Evolutionary conservation across 768 basidiomycete genomes (phyloP), one percentile per base, ranked within the genome.

Genomic region (Dictyophora rubrovolvata): DNA sequence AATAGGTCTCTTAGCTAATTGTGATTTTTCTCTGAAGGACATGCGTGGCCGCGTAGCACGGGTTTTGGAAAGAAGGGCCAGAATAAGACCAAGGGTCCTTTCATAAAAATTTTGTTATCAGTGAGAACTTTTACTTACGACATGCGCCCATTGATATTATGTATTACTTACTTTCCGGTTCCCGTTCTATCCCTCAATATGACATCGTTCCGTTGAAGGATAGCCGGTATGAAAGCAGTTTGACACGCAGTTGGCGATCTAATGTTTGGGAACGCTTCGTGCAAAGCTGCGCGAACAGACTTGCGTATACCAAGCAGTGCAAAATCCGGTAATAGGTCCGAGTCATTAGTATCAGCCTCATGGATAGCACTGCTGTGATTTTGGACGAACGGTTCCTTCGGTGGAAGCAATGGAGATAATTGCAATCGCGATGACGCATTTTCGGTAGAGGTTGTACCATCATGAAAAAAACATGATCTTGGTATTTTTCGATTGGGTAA

Each of bases 141-240:
- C 20, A 48, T 52, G n/a, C 12, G 20, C 17, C 57, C 34, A 23
- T 23, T 60, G 53, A 20, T 28, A 28, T 51, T 21, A 37, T n/a
- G n/a, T 17, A 53, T 42, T 46, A 74, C 85, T 61, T 67, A 89
- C 88, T 90, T 90, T 73, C 87, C 89, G 49, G 83, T 81, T 5
- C 89, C 88, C n/a, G 88, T 87, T 22, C 72, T 71, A 62, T 88
- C 87, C 62, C 80, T 83, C 55, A 90, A 64, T 14, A 89, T 69
- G 17, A 89, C 74, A 67, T 89, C 83, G 64, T 77, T 77, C 7
- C 76, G 77, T 34, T 59, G 51, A 33, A 84, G 60, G 9, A 87
- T 74, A 17, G 82, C 86, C 2, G 80, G 79, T 59, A 89, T 83
- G 55, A 89, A 79, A 54, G 72, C 71, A 48, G 68, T 71, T 66